phyloP scores from a whole-genome alignment of 2,329 filamentous ascomycete species.

The Dothidotthia symphoricarpi region DNA sequence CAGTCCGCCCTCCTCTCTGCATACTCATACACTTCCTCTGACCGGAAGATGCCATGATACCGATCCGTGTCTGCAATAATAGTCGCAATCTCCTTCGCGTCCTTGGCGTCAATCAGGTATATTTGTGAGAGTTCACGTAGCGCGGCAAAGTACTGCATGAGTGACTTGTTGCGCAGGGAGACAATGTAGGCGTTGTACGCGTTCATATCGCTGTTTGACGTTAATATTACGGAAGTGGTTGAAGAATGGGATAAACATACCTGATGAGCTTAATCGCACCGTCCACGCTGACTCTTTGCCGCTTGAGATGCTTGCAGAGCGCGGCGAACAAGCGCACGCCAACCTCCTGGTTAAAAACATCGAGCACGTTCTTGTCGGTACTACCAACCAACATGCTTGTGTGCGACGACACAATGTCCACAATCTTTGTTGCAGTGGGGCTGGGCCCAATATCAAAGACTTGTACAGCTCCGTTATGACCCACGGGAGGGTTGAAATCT shows the following conservation, averaged over 20 bases:
- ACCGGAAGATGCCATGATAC: slow-evolving; percentile 87
- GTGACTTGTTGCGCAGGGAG: slow-evolving; percentile 75
- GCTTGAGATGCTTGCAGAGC: slow-evolving; percentile 95
- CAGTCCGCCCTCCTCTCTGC: slow-evolving; percentile 91
- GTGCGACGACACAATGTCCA: slow-evolving; percentile 82
- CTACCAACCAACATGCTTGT: slow-evolving; percentile 91
- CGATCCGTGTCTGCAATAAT: slow-evolving; percentile 90
- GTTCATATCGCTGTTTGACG: slow-evolving; percentile 74
- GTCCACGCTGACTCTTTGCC: slow-evolving; percentile 84
- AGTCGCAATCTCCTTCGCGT: slow-evolving; percentile 91
- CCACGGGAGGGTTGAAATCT: slow-evolving; percentile 77
- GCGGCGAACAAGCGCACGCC: slow-evolving; percentile 87
- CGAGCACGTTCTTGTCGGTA: slow-evolving; percentile 96
- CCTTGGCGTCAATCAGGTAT: slow-evolving; percentile 80
- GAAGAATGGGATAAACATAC: slow-evolving; percentile 36
- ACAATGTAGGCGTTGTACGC: slow-evolving; percentile 84
- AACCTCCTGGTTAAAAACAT: slow-evolving; percentile 98
- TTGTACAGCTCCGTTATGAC: slow-evolving; percentile 33
- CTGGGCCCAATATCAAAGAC: slow-evolving; percentile 69
- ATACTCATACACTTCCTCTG: slow-evolving; percentile 97
- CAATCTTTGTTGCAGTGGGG: slow-evolving; percentile 72
- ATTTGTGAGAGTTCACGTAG: slow-evolving; percentile 92
- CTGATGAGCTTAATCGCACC: slow-evolving; percentile 88
- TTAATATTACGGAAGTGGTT: slow-evolving; percentile 1
- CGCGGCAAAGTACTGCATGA: slow-evolving; percentile 87